Percentiles rank a stretch among this genome's conserved stretches.
Conservation (phyloP, 75 land plant species). For the Selaginella tamariscina region DNA sequence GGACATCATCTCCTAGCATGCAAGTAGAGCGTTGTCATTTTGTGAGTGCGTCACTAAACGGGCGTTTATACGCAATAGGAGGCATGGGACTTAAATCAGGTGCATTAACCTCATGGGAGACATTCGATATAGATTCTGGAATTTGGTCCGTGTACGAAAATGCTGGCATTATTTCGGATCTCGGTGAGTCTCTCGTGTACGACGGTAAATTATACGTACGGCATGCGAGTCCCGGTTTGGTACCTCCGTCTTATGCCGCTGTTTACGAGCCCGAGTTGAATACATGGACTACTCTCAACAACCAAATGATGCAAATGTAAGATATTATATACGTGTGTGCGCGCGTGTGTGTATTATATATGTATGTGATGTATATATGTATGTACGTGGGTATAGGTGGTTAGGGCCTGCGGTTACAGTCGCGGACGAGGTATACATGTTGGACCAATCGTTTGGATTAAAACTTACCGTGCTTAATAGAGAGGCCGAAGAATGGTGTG, state of each 20-base stretch:
- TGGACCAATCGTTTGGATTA: constrained; percentile 54
- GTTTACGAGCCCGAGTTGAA: constrained; percentile 34
- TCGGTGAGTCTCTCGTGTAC: constrained; percentile 43
- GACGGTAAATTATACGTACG: constrained; percentile 53
- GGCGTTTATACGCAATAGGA: constrained; percentile 44
- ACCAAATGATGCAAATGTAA: constrained; percentile 45
- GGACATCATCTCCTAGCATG: constrained; percentile 38
- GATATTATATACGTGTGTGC: too few species aligned
- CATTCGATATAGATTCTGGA: constrained; percentile 33
- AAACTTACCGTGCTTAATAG: constrained; percentile 43
- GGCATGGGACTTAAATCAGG: constrained; percentile 32
- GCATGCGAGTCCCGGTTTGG: constrained; percentile 18
- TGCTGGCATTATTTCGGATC: constrained; percentile 29
- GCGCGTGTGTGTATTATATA: too few species aligned
- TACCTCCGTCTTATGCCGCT: constrained; percentile 27
- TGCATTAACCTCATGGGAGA: constrained; percentile 45
- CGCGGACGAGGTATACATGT: constrained; percentile 38
- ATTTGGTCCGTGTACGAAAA: constrained; percentile 34
- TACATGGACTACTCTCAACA: constrained; percentile 36
- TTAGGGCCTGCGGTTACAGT: constrained; percentile 62
- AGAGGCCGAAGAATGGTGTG: constrained; percentile 34
- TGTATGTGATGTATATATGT: too few species aligned
- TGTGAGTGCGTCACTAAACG: constrained; percentile 36
- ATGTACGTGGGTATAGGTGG: too few species aligned
- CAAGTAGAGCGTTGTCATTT: constrained; percentile 47